phyloP scores from a whole-genome alignment of 1,284 basidiomycete species.

The Moesziomyces aphidis region DNA sequence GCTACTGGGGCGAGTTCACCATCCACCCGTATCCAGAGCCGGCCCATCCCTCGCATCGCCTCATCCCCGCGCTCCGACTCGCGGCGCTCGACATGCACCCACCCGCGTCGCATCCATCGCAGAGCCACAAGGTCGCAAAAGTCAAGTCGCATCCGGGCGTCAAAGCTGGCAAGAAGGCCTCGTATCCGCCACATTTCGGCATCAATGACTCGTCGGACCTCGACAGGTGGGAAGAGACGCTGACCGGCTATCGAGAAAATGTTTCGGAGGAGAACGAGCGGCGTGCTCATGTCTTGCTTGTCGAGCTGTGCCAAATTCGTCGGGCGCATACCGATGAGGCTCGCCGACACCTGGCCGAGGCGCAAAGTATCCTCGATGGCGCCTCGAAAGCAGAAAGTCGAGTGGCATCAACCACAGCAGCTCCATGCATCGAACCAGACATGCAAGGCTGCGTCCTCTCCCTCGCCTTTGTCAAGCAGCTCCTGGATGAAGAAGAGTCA shows the following conservation, averaged over 20 bases:
- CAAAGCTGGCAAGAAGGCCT: conserved; percentile 22
- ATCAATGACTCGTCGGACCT: conserved; percentile 2
- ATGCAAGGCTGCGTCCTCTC: conserved; percentile 9
- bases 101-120: neutral
- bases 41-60: conserved; percentile 61
- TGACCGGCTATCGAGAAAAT: conserved; percentile 33
- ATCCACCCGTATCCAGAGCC: conserved; percentile 56
- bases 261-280: conserved; percentile 46
- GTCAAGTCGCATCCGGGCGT: conserved; percentile 12
- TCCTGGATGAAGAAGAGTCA: conserved; percentile 41
- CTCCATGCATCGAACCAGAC: conserved; percentile 8
- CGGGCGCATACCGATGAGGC: conserved; percentile 3
- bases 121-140: conserved; percentile 26
- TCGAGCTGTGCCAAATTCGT: conserved; percentile 8
- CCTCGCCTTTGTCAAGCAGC: conserved; percentile 33
- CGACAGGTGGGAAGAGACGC: conserved; percentile 49
- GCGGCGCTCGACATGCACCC: conserved; percentile 31
- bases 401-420: neutral
- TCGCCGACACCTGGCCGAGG: conserved; percentile 1
- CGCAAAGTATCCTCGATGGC: conserved; percentile 3
- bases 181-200: too few relatives aligned
- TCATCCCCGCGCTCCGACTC: conserved; percentile 55
- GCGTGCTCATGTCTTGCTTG: conserved; percentile 16
- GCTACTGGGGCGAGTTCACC: conserved; percentile 63
- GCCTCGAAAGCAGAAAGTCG: neutral